A percentile compares a stretch with the other conserved stretches of the same genome.
Conservation (phyloP, 78 protist genomes). For the Tieghemostelium lacteum region DNA sequence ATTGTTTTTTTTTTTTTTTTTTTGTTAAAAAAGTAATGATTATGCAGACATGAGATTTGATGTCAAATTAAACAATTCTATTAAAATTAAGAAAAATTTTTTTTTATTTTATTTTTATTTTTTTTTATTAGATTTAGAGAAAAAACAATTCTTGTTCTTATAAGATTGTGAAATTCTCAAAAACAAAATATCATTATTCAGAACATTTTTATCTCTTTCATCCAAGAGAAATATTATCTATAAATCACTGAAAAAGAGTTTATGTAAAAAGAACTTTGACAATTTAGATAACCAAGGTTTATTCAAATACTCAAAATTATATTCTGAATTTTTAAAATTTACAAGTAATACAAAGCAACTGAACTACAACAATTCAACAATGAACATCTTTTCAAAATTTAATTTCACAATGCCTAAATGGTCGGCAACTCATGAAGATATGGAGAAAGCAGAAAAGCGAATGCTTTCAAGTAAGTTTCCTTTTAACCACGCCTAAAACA, state of each 20-base stretch:
- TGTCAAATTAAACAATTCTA: too few species aligned
- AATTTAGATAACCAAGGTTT: not conserved
- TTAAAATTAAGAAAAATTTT: too few species aligned
- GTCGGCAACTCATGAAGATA: not conserved
- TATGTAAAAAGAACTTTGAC: not conserved
- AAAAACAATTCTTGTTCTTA: too few species aligned
- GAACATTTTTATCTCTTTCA: not conserved
- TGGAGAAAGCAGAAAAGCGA: constrained; percentile 15
- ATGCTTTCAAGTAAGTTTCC: not conserved
- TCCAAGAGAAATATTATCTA: not conserved
- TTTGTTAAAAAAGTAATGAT: too few species aligned
- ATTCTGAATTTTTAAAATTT: too few species aligned
- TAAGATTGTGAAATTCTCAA: not conserved
- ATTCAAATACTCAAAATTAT: not conserved
- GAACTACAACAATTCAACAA: not conserved
- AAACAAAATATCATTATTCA: too few species aligned
- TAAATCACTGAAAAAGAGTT: not conserved
- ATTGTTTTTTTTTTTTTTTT: too few species aligned
- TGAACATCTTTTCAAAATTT: too few species aligned
- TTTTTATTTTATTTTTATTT: too few species aligned
- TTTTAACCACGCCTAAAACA: too few species aligned
- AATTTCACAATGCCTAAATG: not conserved
- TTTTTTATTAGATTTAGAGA: too few species aligned
- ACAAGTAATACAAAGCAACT: too few species aligned
- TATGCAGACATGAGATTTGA: not conserved